Evolutionary conservation across 176 grass and related monocot species (phyloP).

Genomic region (Tillandsia leiboldiana): DNA sequence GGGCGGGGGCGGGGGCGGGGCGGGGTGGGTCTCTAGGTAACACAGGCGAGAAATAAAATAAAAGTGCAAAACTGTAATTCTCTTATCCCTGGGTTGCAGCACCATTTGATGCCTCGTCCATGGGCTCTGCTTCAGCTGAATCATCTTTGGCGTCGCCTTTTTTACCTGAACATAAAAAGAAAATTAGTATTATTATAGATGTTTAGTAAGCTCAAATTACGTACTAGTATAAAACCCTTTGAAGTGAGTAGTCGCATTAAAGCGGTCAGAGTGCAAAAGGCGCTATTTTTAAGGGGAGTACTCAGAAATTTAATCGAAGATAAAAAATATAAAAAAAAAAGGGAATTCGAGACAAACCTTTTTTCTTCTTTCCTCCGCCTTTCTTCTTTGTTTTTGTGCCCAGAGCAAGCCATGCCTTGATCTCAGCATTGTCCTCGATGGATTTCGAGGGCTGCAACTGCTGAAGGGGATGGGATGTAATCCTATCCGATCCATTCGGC

Average conservation of each 20-base stretch:
- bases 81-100: slow-evolving; percentile 39
- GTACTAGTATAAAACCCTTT: neutral
- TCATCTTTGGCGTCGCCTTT: slow-evolving; percentile 38
- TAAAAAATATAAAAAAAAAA: neutral
- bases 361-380: slow-evolving; percentile 95
- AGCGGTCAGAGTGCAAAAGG: no score
- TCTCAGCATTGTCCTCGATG: slow-evolving; percentile 63
- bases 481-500: slow-evolving; percentile 80
- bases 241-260: no score
- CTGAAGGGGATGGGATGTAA: slow-evolving; percentile 67
- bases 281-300: no score
- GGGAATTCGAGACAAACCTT: slow-evolving; percentile 28
- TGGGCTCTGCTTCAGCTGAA: slow-evolving; percentile 54
- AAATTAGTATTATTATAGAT: neutral
- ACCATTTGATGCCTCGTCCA: slow-evolving; percentile 55
- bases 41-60: neutral
- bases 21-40: neutral
- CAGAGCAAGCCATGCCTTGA: slow-evolving; percentile 91
- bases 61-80: slow-evolving; percentile 24
- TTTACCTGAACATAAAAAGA: slow-evolving; percentile 44
- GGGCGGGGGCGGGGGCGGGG: no score
- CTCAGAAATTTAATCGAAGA: neutral
- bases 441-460: slow-evolving; percentile 42
- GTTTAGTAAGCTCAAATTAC: neutral
- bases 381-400: slow-evolving; percentile 97